Base-by-base conservation (phyloP, 208 protist species). In the Sergeia podlipaevii region DNA sequence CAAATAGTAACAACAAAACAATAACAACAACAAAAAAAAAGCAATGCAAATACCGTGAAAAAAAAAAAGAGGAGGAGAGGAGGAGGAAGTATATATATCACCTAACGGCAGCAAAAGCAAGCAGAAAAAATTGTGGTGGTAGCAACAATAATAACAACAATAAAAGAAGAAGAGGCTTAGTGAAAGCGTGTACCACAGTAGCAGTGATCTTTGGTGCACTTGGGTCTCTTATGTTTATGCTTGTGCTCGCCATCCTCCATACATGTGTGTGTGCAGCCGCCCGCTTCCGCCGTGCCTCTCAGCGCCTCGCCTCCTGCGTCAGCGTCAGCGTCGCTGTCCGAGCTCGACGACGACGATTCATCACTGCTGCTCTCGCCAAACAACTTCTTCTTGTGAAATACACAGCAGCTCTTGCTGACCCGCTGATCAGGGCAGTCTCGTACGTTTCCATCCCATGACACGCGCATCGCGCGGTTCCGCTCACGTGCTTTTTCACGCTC, bases 321-420 rank as follows among this genome's bases (percentile, higher is more conserved):
- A 39, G 8, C 28, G 60, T 59, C 38, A 21, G 43, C 27, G 42
- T 50, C 50, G 53, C 42, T 60, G 46, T 28, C 44, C 48, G 53
- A 55, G 37, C 41, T 55, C 32, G 49, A 65, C 37, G 65, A 84
- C 23, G 53, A 67, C 38, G 64, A 77, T n/a, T 68, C 65, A 24
- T 80, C 71, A 45, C 77, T 87, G 55, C 80, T 85, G 54, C 81
- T 92, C 58, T 92, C 82, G 4, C 89, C 85, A 57, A 95, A 95
- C 13, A 91, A 50, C 48, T 83, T 82, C 59, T 89, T 95, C 60
- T 88, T 91, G 59, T 95, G 85, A 48, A 95, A 95, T 2, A 91
- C 57, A 42, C 85, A 92, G 62, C 89, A 95, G 61, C 82, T 79
- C 63, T 93, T 95, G 55, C 80, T 88, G 1, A 89, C 77, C n/a